Base-by-base conservation (phyloP, 441 rosid genomes). In the Pelargonium myrrhifolium region DNA sequence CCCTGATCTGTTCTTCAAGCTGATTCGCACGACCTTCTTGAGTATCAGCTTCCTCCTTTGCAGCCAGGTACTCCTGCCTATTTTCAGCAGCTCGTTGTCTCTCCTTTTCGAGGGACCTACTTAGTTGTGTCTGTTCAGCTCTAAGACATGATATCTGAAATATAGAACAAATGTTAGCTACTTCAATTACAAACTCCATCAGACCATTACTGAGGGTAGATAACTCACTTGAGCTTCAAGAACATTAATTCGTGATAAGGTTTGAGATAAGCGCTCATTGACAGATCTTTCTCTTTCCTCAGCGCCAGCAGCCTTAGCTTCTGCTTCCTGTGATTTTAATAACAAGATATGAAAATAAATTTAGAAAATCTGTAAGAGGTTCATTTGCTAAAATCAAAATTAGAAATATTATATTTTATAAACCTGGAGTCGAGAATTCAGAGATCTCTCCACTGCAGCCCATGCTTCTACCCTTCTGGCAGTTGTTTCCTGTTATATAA, bases 31-130 rank as follows among this genome's bases (percentile, higher is more conserved):
- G 93, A 74, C 87, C 98, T 83, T 85, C 93, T 60, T 83, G 90
- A 72, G 98, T 92, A 77, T 92, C 98, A 49, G 90, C 98, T 81
- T 88, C 97, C 81, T 94, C 97, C 89, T 90, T 95, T 72, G 92
- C 98, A 70, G 90, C 89, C 76, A 92, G 90, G 80, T 86, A 95
- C 68, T 95, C 99, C 75, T 90, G 97, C 77, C 98, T 84, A 81
- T 86, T 90, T 76, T 92, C 98, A 79, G 97, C 89, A 31, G 99
- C 97, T 79, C 98, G 84, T 75, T 92, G 97, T 76, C 99, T 86
- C 82, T 95, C 99, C 83, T 90, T 95, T 75, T 95, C 99, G 24
- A 95, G 95, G 42, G 99, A 88, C 88, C 79, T 90, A 69, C 87
- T 85, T 79, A 92, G 78, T 81, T 95, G 97, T 64, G 89, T 83